These are phyloP conservation scores for Neurospora sp. DNA, from an alignment of 495 filamentous ascomycete species.

Conservation along the genomic window DNA sequence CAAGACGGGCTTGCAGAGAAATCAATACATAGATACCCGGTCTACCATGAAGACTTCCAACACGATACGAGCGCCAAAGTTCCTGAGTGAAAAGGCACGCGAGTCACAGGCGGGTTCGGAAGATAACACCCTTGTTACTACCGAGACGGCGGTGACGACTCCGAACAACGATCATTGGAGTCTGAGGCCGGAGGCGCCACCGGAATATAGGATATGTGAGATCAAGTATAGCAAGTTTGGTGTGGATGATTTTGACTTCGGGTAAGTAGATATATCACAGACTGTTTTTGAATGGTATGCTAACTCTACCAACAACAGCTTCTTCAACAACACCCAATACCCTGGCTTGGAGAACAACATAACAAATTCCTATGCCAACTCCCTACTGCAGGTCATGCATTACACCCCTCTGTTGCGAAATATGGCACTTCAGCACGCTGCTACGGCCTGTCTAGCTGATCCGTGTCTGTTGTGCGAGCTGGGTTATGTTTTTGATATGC, in stretches of 20 bases:
- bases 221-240: slow-evolving; percentile 98
- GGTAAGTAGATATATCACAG: slow-evolving; percentile 37
- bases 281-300: background rate
- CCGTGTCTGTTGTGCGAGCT: slow-evolving; percentile 86
- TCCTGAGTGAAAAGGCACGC: slow-evolving; percentile 83
- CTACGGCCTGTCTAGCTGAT: slow-evolving; percentile 69
- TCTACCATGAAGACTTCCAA: slow-evolving; percentile 42
- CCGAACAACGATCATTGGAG: slow-evolving; percentile 48
- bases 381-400: slow-evolving; percentile 81
- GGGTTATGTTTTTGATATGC: slow-evolving; percentile 95
- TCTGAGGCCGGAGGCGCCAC: slow-evolving; percentile 63
- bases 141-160: slow-evolving; percentile 53
- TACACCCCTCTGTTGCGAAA: slow-evolving; percentile 86
- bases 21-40: slow-evolving; percentile 79
- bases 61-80: slow-evolving; percentile 60
- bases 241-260: slow-evolving; percentile 96
- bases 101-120: slow-evolving; percentile 46
- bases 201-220: slow-evolving; percentile 81
- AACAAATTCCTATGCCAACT: slow-evolving; percentile 89
- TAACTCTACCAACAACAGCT: slow-evolving; percentile 38
- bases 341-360: slow-evolving; percentile 95
- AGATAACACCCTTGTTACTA: slow-evolving; percentile 38
- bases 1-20: slow-evolving; percentile 58
- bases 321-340: slow-evolving; percentile 82
- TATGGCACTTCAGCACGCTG: slow-evolving; percentile 79